Base-by-base conservation (phyloP, 345 rosid genomes). In the Aethionema arabicum region DNA sequence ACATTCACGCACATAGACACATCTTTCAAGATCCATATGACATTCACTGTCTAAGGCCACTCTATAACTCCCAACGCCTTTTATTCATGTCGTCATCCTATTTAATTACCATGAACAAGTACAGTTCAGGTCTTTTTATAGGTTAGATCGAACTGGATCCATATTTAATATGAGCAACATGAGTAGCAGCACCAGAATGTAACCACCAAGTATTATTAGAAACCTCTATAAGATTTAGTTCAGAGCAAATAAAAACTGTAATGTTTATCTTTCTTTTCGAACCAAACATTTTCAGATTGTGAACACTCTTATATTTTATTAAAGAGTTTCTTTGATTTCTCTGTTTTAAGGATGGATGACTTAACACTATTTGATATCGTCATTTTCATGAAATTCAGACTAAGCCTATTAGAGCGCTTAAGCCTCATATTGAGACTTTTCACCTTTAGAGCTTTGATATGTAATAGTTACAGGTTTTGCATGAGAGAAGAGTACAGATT, bases 141-240 rank as follows among this genome's bases (percentile, higher is more conserved):
- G n/a, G 6, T 6, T 52, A 27, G 21, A 52, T 35, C n/a, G n/a
- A 33, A 52, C 3, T 35, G 57, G 15, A 52, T 52, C 42, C 42
- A 2, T 33, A 10, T 2, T 52, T 21, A 56, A 56, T 56, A 27
- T 39, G 61, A 43, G 61, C 38, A 11, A 56, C 61, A 56, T 56
- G 48, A 56, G 60, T 56, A 56, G 46, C 15, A 14, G 60, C 46
- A 56, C 60, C 15, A n/a, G n/a, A n/a, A n/a, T n/a, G n/a, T n/a
- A n/a, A n/a, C n/a, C n/a, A n/a, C n/a, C n/a, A n/a, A n/a, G 32
- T 56, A 56, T 39, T 56, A 2, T 40, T 39, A 38, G 33, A 33
- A 4, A 56, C 48, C 39, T 41, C 12, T 1, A 56, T 6, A 38
- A 56, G 15, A 5, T 56, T 56, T 33, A 56, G 6, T 56, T 56